Conservation (phyloP, 2,329 filamentous ascomycete species). For the Penicillium sp. region DNA sequence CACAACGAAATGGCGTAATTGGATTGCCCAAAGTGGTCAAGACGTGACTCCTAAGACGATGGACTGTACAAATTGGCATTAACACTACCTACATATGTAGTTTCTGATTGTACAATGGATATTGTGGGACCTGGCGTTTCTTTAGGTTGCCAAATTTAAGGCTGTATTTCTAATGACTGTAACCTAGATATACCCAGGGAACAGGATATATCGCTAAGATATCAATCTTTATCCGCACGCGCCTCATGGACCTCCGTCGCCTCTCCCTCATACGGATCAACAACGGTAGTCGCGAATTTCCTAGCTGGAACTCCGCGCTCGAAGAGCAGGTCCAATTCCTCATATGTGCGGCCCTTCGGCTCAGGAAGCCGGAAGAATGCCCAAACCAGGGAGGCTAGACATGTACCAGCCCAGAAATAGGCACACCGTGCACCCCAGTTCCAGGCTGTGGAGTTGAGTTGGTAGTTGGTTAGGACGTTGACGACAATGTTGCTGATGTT, state of each 20-base stretch:
- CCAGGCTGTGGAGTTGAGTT: constrained; percentile 30
- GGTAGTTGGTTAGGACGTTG: constrained; percentile 28
- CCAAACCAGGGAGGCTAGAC: constrained; percentile 33
- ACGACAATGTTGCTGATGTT: constrained; percentile 42
- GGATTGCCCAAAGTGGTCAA: no score
- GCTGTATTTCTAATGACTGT: no score
- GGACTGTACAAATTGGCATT: no score
- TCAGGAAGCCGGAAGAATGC: constrained; percentile 40
- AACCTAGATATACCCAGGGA: not conserved
- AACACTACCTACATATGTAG: no score
- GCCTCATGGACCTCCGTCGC: not conserved
- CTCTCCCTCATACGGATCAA: constrained; percentile 24
- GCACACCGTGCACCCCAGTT: constrained; percentile 32
- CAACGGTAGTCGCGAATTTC: constrained; percentile 30
- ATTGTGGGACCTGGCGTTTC: no score
- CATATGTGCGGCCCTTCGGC: constrained; percentile 36
- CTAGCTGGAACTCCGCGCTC: constrained; percentile 33
- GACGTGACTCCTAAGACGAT: no score
- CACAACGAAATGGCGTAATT: no score
- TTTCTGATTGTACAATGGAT: no score
- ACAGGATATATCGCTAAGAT: not conserved
- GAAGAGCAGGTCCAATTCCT: constrained; percentile 38
- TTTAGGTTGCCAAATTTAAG: no score
- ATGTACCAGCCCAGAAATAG: constrained; percentile 38
- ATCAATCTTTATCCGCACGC: not conserved